These are phyloP conservation scores for Xerocomus minutiporus DNA, from an alignment of 1,284 basidiomycete species.

Conservation along the genomic window DNA sequence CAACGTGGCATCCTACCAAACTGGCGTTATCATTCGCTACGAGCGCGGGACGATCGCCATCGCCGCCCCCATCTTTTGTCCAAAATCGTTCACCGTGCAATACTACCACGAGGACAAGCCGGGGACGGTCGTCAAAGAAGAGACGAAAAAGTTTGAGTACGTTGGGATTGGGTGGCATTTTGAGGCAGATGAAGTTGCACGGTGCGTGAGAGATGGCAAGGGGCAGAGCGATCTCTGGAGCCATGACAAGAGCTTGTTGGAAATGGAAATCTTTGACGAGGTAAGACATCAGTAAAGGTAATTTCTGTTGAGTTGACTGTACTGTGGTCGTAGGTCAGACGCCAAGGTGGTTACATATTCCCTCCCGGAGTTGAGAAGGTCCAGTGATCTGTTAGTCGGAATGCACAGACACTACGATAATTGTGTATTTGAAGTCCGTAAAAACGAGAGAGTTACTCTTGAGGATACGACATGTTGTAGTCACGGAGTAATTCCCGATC, in stretches of 20 bases:
- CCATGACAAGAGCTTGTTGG: conserved; percentile 70
- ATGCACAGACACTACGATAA: too few species aligned
- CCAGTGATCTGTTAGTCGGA: conserved; percentile 16
- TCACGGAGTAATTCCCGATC: too few species aligned
- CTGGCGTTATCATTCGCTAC: conserved; percentile 62
- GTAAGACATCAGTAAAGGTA: conserved; percentile 37
- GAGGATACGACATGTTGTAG: too few species aligned
- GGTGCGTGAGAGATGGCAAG: conserved; percentile 73
- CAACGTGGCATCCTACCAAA: conserved; percentile 40
- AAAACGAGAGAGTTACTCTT: too few species aligned
- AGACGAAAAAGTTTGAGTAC: conserved; percentile 51
- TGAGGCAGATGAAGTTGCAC: conserved; percentile 80
- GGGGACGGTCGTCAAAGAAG: conserved; percentile 48
- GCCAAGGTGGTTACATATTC: conserved; percentile 46
- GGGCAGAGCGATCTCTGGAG: conserved; percentile 71
- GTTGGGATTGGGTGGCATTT: conserved; percentile 67
- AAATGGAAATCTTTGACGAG: conserved; percentile 80
- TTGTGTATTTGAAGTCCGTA: not conserved
- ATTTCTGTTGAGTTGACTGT: conserved; percentile 1
- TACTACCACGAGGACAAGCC: conserved; percentile 51
- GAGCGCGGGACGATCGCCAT: conserved; percentile 63
- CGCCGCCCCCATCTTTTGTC: conserved; percentile 58
- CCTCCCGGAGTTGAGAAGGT: conserved; percentile 47
- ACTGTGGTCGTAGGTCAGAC: conserved; percentile 39
- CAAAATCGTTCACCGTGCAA: conserved; percentile 59